These are phyloP conservation scores for Lecanosticta acicola DNA, from an alignment of 2,329 filamentous ascomycete species.

Conservation along the genomic window DNA sequence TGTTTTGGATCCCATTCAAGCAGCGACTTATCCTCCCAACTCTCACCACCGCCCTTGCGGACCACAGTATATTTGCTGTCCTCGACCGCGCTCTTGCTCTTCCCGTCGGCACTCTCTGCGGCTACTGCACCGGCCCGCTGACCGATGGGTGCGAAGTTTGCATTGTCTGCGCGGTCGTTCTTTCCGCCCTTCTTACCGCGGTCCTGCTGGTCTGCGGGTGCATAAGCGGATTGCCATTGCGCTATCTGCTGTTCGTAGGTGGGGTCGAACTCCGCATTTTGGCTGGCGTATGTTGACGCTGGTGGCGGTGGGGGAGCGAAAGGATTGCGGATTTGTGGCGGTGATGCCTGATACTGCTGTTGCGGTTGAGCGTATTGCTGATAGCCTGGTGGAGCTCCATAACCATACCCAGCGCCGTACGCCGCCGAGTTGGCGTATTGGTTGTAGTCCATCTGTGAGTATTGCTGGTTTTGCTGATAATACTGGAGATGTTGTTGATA, in stretches of 20 bases:
- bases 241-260: constrained; percentile 89
- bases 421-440: constrained; percentile 17
- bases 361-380: constrained; percentile 27
- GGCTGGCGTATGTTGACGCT: constrained; percentile 18
- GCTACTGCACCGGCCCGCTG: constrained; percentile 13
- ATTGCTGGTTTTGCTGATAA: background rate
- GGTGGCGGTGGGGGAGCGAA: constrained; percentile 55
- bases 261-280: constrained; percentile 53
- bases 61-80: constrained; percentile 59
- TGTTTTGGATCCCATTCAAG: constrained; percentile 95
- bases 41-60: constrained; percentile 82
- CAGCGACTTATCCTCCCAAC: constrained; percentile 81
- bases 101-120: constrained; percentile 7
- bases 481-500: background rate
- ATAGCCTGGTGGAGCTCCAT: constrained; percentile 17
- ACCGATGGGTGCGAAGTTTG: constrained; percentile 14
- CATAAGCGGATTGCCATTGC: constrained; percentile 70
- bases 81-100: constrained; percentile 8
- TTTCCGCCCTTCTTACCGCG: constrained; percentile 15
- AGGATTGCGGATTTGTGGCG: constrained; percentile 73
- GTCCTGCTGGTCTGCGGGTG: constrained; percentile 17
- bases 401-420: constrained; percentile 18
- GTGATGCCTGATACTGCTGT: constrained; percentile 28
- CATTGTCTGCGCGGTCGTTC: constrained; percentile 14
- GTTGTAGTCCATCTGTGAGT: constrained; percentile 7